phyloP scores from a whole-genome alignment of 2,329 filamentous ascomycete species.

The Phialocephala sp. region DNA sequence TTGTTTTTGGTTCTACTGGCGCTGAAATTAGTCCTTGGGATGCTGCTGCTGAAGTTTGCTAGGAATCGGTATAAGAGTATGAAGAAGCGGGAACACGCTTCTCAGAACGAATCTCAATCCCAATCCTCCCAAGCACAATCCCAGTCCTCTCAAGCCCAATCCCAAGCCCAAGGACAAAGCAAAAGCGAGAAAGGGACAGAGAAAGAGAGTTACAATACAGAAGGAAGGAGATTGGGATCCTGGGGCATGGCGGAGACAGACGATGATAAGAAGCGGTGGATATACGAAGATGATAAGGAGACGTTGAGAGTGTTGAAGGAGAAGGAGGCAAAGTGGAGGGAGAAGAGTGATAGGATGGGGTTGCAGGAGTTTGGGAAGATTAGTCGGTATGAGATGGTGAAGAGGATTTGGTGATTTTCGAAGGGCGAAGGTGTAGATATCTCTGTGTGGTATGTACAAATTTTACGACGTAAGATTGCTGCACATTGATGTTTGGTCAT shows the following conservation, averaged over 20 bases:
- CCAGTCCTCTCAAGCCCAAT: not conserved
- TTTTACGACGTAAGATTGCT: too few species aligned
- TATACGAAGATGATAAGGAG: slow-evolving; percentile 85
- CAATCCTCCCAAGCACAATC: not conserved
- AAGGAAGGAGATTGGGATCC: slow-evolving; percentile 77
- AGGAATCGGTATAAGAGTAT: slow-evolving; percentile 80
- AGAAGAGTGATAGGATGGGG: slow-evolving; percentile 56
- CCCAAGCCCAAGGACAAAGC: too few species aligned
- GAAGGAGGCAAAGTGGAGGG: slow-evolving; percentile 66
- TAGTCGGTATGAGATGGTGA: slow-evolving; percentile 91
- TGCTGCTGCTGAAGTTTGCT: slow-evolving; percentile 81
- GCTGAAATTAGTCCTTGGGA: slow-evolving; percentile 84
- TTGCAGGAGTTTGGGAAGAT: slow-evolving; percentile 69
- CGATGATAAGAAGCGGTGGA: slow-evolving; percentile 83
- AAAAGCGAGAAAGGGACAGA: slow-evolving; percentile 41
- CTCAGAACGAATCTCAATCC: not conserved
- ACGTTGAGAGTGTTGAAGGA: slow-evolving; percentile 66
- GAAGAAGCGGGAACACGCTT: slow-evolving; percentile 58
- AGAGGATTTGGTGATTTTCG: slow-evolving; percentile 83
- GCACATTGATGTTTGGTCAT: too few species aligned
- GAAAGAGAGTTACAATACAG: slow-evolving; percentile 65
- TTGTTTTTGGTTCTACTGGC: slow-evolving; percentile 85
- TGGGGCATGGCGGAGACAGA: slow-evolving; percentile 88
- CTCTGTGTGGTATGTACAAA: not conserved
- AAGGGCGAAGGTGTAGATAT: not conserved